Evolutionary conservation across 2,329 filamentous ascomycete genomes (phyloP).

Genomic region (Trichophyton schoenleinii): DNA sequence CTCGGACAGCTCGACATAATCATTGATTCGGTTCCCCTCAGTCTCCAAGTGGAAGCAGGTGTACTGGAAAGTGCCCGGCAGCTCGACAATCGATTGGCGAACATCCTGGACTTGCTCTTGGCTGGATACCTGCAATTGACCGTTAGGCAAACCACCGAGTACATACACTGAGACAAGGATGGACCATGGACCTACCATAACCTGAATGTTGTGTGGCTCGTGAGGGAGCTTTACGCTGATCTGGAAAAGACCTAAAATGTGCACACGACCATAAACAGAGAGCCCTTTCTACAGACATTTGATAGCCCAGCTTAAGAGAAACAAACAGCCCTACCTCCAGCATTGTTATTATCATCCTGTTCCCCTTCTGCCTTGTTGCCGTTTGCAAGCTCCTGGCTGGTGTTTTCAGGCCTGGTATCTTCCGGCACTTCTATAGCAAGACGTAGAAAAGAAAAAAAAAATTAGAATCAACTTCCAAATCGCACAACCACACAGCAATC

Average conservation of each 20-base stretch:
- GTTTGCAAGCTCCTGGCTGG: slow-evolving; percentile 19
- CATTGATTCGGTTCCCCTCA: slow-evolving; percentile 79
- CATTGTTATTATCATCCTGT: slow-evolving; percentile 23
- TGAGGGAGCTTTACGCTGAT: slow-evolving; percentile 74
- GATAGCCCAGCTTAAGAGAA: not conserved
- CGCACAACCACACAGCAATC: not conserved
- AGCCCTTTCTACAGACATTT: not conserved
- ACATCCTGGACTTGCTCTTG: slow-evolving; percentile 97
- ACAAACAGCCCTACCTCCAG: slow-evolving; percentile 10
- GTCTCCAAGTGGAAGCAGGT: slow-evolving; percentile 97
- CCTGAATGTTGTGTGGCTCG: slow-evolving; percentile 63
- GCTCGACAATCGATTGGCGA: slow-evolving; percentile 88
- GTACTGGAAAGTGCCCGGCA: slow-evolving; percentile 86
- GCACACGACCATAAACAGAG: slow-evolving; percentile 1
- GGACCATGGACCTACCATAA: slow-evolving; percentile 56
- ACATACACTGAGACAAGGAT: not conserved
- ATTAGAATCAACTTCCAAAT: not conserved
- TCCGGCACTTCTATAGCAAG: slow-evolving; percentile 9
- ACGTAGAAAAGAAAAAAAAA: not conserved
- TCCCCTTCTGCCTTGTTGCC: slow-evolving; percentile 24
- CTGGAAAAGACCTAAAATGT: slow-evolving; percentile 45
- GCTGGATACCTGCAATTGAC: slow-evolving; percentile 55
- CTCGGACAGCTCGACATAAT: slow-evolving; percentile 85
- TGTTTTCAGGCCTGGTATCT: slow-evolving; percentile 6
- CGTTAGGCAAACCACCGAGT: not conserved